Percentiles rank a stretch among this genome's conserved stretches.
These are phyloP conservation scores for Fragaria vesca DNA, from an alignment of 306 rosid species.

Conservation along the genomic window DNA sequence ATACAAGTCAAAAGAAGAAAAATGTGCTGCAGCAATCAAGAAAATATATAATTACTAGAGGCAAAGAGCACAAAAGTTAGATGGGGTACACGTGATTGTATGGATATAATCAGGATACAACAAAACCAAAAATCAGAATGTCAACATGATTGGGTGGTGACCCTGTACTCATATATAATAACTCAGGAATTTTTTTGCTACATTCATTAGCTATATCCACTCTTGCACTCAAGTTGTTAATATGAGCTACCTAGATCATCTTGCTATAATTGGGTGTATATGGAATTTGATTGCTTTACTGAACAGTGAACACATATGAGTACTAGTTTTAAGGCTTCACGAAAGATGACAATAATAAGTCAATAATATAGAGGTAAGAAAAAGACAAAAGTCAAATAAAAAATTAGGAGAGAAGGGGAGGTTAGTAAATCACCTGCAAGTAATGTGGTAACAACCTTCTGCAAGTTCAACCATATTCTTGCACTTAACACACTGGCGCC, in stretches of 20 bases:
- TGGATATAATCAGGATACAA: not conserved
- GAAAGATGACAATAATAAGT: not conserved
- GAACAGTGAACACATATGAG: not conserved
- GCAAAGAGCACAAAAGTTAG: not conserved
- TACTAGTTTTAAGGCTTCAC: not conserved
- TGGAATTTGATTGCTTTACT: not conserved
- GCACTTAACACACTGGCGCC: conserved; percentile 80
- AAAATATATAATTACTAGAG: not conserved
- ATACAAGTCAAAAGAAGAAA: not conserved
- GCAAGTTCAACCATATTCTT: conserved; percentile 77
- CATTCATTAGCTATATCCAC: not conserved
- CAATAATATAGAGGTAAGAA: not conserved
- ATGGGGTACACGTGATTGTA: not conserved
- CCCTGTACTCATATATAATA: not conserved
- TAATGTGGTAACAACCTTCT: conserved; percentile 89
- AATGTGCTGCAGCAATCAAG: not conserved
- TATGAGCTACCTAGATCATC: not conserved
- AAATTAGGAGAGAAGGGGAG: not conserved
- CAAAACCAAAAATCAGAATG: not conserved
- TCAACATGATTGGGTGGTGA: not conserved
- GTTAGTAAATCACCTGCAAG: conserved; percentile 65
- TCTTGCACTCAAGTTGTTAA: not conserved
- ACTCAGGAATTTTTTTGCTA: not conserved
- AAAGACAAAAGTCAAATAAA: not conserved
- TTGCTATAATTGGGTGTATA: not conserved